These are phyloP conservation scores for Tubosaeta sp. DNA, from an alignment of 768 basidiomycete species.

Conservation along the genomic window DNA sequence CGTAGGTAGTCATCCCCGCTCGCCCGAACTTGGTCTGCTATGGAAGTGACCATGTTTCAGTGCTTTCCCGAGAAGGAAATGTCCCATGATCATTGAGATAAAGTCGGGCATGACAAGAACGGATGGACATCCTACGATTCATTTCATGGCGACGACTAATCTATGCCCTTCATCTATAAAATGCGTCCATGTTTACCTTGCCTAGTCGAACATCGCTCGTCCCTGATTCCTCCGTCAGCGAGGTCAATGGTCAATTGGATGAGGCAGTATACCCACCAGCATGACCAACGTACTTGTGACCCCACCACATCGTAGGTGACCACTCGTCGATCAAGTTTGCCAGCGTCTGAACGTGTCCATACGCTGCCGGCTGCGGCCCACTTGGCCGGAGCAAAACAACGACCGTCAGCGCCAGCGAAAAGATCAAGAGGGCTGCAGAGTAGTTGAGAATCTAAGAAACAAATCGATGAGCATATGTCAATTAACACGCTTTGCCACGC, in stretches of 20 bases:
- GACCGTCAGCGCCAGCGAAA: conserved; percentile 16
- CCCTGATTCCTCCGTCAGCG: conserved; percentile 11
- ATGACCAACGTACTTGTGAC: conserved; percentile 19
- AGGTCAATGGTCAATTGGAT: neutral
- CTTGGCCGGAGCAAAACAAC: conserved; percentile 12
- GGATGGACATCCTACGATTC: neutral
- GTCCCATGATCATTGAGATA: neutral
- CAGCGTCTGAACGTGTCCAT: conserved; percentile 34
- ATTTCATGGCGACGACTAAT: neutral
- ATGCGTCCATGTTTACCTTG: conserved; percentile 16
- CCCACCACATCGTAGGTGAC: conserved; percentile 32
- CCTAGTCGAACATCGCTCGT: conserved; percentile 21
- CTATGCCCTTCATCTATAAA: conserved; percentile 12
- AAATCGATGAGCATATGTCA: neutral
- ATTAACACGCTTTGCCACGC: neutral
- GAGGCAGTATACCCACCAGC: conserved; percentile 20
- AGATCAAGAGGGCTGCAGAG: conserved; percentile 13
- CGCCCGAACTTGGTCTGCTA: no score
- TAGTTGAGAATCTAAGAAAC: conserved; percentile 27
- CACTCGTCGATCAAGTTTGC: conserved; percentile 35
- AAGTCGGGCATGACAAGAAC: neutral
- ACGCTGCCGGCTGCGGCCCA: conserved; percentile 29
- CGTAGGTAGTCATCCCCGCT: no score
- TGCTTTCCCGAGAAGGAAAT: neutral
- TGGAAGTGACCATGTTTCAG: no score